Conservation (phyloP, 1,139 yeast genomes). For the Spathaspora sp. region DNA sequence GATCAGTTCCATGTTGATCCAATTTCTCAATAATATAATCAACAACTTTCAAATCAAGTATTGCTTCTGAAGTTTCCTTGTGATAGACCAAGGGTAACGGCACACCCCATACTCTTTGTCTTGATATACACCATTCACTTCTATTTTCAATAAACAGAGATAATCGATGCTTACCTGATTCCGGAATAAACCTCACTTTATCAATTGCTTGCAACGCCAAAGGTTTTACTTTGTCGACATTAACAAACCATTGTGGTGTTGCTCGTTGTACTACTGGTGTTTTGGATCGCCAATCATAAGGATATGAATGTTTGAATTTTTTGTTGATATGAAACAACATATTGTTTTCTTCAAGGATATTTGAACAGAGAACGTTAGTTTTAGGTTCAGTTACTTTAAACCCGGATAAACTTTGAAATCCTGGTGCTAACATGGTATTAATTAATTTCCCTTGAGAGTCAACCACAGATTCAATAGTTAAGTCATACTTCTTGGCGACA, state of each 20-base stretch:
- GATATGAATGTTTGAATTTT: conserved; percentile 77
- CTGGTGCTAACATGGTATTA: conserved; percentile 41
- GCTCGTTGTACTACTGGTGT: conserved; percentile 93
- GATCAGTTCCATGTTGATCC: conserved; percentile 62
- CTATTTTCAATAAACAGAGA: conserved; percentile 72
- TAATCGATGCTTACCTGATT: conserved; percentile 68
- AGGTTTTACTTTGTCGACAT: conserved; percentile 70
- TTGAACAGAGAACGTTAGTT: conserved; percentile 38
- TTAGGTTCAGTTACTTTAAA: conserved; percentile 63
- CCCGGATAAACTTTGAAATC: conserved; percentile 48
- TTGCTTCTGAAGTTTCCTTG: conserved; percentile 55
- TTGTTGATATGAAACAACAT: conserved; percentile 52
- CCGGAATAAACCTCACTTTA: conserved; percentile 70
- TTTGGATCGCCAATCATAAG: conserved; percentile 96
- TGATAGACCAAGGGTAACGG: conserved; percentile 88
- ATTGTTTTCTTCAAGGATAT: conserved; percentile 37
- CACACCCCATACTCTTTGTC: conserved; percentile 99
- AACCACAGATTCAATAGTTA: conserved; percentile 73
- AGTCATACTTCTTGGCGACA: conserved; percentile 57
- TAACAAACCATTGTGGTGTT: conserved; percentile 96
- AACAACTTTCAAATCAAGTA: conserved; percentile 54
- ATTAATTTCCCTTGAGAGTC: conserved; percentile 70
- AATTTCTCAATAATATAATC: conserved; percentile 53
- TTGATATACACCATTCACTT: conserved; percentile 95
- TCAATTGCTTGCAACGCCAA: conserved; percentile 60